A percentile compares a stretch with the other conserved stretches of the same genome.
Evolutionary conservation across 768 basidiomycete genomes (phyloP).

Genomic region (Leccinum obscurum): DNA sequence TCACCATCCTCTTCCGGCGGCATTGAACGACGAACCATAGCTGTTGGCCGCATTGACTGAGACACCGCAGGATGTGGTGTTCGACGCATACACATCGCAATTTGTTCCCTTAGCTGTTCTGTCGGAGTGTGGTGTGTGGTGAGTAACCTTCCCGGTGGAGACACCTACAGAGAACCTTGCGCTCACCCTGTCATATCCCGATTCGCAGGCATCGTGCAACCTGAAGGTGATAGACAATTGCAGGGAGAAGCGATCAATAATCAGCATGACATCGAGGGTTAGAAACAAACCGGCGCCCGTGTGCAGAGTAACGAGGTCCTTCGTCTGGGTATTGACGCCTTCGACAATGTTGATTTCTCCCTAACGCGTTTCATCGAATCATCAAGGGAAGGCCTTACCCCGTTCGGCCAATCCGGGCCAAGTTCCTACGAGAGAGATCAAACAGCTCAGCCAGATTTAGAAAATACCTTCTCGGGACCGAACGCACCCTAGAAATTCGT

Average conservation of each 20-base stretch:
- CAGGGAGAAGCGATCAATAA: not conserved
- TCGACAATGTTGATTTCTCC: slow-evolving; percentile 38
- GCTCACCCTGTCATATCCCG: slow-evolving; percentile 33
- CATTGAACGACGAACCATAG: slow-evolving; percentile 38
- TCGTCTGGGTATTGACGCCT: slow-evolving; percentile 32
- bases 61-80: slow-evolving; percentile 36
- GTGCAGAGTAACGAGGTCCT: slow-evolving; percentile 32
- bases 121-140: not conserved
- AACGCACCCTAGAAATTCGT: slow-evolving; percentile 20
- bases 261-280: not conserved
- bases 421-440: slow-evolving; percentile 21
- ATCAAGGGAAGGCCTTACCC: slow-evolving; percentile 7
- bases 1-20: slow-evolving; percentile 37
- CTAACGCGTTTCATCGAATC: slow-evolving; percentile 9
- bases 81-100: slow-evolving; percentile 30
- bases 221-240: slow-evolving; percentile 9
- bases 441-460: not conserved
- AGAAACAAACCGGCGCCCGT: slow-evolving; percentile 22
- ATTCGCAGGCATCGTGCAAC: slow-evolving; percentile 36
- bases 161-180: not conserved
- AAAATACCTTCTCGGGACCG: not conserved
- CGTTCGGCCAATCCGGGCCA: slow-evolving; percentile 28
- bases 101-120: slow-evolving; percentile 27
- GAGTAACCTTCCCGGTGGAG: not conserved
- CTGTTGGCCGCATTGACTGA: slow-evolving; percentile 22